Evolutionary conservation across 2,329 filamentous ascomycete genomes (phyloP).

Genomic region (Coccinonectria pachysandricola): DNA sequence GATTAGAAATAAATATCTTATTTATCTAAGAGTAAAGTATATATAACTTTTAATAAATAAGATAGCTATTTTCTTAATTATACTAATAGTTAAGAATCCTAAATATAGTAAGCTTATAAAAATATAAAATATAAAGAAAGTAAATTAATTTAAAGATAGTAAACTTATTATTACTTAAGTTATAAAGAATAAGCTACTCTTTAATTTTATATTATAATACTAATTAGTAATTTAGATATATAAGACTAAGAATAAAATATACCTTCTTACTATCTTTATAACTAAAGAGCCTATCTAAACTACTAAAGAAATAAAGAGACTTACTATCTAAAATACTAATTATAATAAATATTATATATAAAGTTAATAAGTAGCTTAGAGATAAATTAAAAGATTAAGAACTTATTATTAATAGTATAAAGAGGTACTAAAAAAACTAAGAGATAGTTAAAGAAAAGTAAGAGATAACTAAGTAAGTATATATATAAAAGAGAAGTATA

Average conservation of each 20-base stretch:
- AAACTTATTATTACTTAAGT: no score
- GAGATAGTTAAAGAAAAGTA: not conserved
- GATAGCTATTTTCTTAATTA: not conserved
- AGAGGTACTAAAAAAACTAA: not conserved
- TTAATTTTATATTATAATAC: no score
- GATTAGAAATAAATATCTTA: not conserved
- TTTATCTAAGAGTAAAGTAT: not conserved
- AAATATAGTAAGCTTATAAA: no score
- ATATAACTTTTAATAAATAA: not conserved
- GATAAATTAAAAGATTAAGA: not conserved
- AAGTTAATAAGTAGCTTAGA: not conserved
- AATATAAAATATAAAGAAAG: conserved; percentile 1
- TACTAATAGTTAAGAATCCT: not conserved
- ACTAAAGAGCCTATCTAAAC: no score
- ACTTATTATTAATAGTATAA: not conserved
- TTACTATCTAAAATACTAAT: no score
- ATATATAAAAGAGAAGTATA: not conserved
- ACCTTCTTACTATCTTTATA: not conserved
- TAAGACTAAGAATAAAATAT: not conserved
- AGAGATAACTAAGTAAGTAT: not conserved
- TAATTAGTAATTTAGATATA: conserved; percentile 1
- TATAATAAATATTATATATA: conserved; percentile 1
- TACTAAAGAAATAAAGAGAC: no score
- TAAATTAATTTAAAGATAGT: no score
- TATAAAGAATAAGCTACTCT: no score